Conservation (phyloP, 495 filamentous ascomycete species). For the Daldinia loculata region DNA sequence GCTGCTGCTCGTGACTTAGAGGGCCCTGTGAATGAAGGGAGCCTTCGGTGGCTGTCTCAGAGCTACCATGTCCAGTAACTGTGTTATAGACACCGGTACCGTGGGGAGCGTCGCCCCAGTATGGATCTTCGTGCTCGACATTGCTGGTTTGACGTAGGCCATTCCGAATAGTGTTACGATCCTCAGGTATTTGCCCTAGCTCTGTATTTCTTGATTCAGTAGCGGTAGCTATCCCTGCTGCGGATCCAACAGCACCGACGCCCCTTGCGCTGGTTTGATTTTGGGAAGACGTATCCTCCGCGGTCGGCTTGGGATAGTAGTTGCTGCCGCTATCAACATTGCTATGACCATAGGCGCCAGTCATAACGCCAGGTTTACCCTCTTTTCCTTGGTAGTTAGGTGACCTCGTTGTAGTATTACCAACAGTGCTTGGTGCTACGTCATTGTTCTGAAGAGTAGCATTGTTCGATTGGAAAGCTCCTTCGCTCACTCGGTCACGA, state of each 20-base stretch:
- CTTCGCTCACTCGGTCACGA: not conserved
- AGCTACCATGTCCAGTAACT: slow-evolving; percentile 54
- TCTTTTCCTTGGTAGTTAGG: not conserved
- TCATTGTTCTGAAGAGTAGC: not conserved
- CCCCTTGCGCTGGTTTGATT: not conserved
- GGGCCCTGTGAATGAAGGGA: slow-evolving; percentile 12
- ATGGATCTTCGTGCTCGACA: slow-evolving; percentile 37
- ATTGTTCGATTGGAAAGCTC: slow-evolving; percentile 8
- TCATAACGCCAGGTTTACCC: slow-evolving; percentile 36
- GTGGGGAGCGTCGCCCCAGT: slow-evolving; percentile 54
- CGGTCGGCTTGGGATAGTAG: not conserved
- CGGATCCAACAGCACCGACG: not conserved
- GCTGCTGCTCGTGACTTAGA: slow-evolving; percentile 46
- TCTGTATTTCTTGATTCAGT: not conserved
- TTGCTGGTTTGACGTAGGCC: slow-evolving; percentile 24
- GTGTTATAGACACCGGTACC: slow-evolving; percentile 52
- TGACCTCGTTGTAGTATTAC: not conserved
- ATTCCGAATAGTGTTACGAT: slow-evolving; percentile 25
- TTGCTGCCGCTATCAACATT: slow-evolving; percentile 3
- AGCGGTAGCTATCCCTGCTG: not conserved
- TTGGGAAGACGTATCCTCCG: slow-evolving; percentile 1
- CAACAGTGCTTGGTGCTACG: not conserved
- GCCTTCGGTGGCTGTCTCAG: slow-evolving; percentile 30
- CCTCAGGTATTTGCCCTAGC: not conserved
- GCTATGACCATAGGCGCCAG: slow-evolving; percentile 33